Evolutionary conservation across 345 rosid genomes (phyloP).

Genomic region (Limnanthes douglasii): DNA sequence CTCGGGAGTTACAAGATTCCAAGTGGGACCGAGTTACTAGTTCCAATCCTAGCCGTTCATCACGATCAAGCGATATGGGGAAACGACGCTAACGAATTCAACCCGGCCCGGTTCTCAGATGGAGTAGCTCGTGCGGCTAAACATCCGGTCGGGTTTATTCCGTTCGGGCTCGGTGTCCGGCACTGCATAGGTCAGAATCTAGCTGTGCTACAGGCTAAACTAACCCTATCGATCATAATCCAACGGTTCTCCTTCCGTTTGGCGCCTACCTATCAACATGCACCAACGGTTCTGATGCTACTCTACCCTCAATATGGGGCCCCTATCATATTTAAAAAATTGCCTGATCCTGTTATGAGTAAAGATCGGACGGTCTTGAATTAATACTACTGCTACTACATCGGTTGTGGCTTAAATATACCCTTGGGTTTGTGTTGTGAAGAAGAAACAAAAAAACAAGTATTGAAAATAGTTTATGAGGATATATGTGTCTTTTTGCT

Average conservation of each 20-base stretch:
- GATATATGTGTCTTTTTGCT: no score
- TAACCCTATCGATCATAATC: constrained; percentile 40
- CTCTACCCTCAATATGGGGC: constrained; percentile 75
- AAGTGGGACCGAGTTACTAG: constrained; percentile 39
- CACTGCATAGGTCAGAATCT: constrained; percentile 73
- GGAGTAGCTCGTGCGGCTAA: constrained; percentile 68
- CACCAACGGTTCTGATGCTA: constrained; percentile 55
- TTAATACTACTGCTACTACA: no score
- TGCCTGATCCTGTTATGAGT: no score
- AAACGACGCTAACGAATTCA: constrained; percentile 54
- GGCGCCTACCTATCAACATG: constrained; percentile 59
- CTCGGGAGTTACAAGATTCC: constrained; percentile 78
- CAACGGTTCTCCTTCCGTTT: constrained; percentile 52
- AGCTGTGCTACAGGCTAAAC: constrained; percentile 65
- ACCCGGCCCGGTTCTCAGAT: constrained; percentile 49
- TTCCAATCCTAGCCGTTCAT: constrained; percentile 72
- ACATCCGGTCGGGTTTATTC: constrained; percentile 55
- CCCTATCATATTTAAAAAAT: constrained; percentile 38
- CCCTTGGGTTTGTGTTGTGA: no score
- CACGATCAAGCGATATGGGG: constrained; percentile 74
- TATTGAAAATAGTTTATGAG: no score
- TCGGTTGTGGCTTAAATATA: no score
- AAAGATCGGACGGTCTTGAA: no score
- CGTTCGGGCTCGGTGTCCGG: constrained; percentile 69
- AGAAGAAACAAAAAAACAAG: no score